Base-by-base conservation (phyloP, 305 asterid genomes). In the Rubia occidens region DNA sequence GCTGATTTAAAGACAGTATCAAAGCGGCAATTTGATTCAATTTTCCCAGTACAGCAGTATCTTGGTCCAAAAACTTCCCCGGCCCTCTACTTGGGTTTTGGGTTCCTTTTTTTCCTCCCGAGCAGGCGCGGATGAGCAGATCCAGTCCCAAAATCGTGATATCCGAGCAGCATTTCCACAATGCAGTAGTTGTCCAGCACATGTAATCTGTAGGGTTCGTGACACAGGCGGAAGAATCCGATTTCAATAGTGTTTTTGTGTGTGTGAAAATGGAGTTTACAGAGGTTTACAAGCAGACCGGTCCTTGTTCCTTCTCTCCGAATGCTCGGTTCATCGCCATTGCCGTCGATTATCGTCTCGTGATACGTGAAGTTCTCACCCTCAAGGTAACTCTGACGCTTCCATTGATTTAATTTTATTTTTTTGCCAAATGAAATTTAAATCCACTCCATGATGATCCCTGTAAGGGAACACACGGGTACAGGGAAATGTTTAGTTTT, bases 261-360 rank as follows among this genome's bases (percentile, higher is more conserved):
- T 51, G 17, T 5, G 1, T 24, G 11, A 4, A 29, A 67, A 94
- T 94, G 99, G 99, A 94, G 83, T 89, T 90, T 78, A 89, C 99
- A 3, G 97, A 90, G 65, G 79, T 95, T 61, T 91, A 72, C 72
- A 91, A 94, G 73, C 99, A 86, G 76, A 71, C 89, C 32, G 99
- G 97, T 0, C 90, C 97, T 8, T 86, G 87, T 74, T 87, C 92
- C 67, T 94, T 94, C 85, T 94, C 99, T 43, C 99, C 97, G 0
- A 82, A 94, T 76, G 85, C 97, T 24, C 85, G 93, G 53, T 87
- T 78, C 78, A 76, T 94, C 26, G 99, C 99, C 10, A 89, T 94
- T 11, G 90, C 97, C 1, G 95, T 84, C 11, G 97, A 91, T 83
- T 94, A 89, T 74, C 97, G 99, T 62, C 88, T 94, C 11, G 97